Evolutionary conservation across 495 filamentous ascomycete species (phyloP), one percentile per base, ranked within the genome.

Genomic region (Rostrohypoxylon terebratum): DNA sequence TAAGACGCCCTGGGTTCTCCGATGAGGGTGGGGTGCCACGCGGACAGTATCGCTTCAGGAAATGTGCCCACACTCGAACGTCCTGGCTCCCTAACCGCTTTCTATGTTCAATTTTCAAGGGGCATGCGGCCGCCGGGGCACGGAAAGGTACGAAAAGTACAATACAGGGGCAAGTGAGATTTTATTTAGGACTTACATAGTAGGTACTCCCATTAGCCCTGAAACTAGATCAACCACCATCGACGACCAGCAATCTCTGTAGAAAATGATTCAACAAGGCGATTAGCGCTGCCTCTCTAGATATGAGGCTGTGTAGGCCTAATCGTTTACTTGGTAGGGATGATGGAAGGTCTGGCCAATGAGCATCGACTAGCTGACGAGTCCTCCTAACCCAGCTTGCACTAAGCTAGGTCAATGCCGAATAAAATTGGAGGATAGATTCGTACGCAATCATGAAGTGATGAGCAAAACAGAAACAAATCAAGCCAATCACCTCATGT

Each of bases 341-440:
- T 69, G 14, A n/a, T 47, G 36, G 28, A 47, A 10, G 1, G 14
- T 25, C 55, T 31, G 14, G 55, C 77, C 78, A 80, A 80, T 80
- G 48, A 76, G 65, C 59, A 59, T 44, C 62, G 57, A 72, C 50
- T 70, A 77, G 78, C 78, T 80, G 78, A 80, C 78, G 78, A 80
- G 77, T 77, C 78, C 72, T 63, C 57, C 72, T 72, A 73, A 72
- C 66, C 72, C 55, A 57, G 68, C 68, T 68, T 55, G 63, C 47
- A 53, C 53, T 66, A 16, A 33, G n/a, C 58, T 71, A 40, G 20
- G 48, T 60, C 59, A 42, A 63, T 51, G 59, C 38, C 65, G 55
- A 57, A 58, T 16, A 63, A 66, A 28, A 65, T 47, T 51, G 44
- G 47, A 34, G 59, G 59, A 54, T 33, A 48, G 66, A 68, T 74